Percentiles rank a stretch among this genome's conserved stretches.
Conservation (phyloP, 2,329 filamentous ascomycete genomes). For the Emergomyces pasteurianus region DNA sequence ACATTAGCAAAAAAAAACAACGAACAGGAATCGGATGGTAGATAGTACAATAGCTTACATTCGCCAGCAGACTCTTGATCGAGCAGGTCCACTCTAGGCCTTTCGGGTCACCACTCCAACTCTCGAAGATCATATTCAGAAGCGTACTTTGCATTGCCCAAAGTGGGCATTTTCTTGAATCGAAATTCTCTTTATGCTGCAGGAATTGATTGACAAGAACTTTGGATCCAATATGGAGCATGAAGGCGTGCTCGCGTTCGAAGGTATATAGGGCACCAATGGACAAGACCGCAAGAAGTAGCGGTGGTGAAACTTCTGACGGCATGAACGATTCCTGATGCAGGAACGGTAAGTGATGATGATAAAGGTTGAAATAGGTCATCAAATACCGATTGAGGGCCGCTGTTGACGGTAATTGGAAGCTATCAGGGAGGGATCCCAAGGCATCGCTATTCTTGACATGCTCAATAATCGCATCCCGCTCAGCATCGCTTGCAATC, state of each 20-base stretch:
- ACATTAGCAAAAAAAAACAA: conserved; percentile 10
- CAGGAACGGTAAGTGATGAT: conserved; percentile 90
- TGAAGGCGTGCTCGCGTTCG: conserved; percentile 92
- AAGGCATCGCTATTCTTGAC: conserved; percentile 72
- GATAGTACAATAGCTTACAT: conserved; percentile 36
- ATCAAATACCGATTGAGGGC: conserved; percentile 85
- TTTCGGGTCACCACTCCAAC: conserved; percentile 97
- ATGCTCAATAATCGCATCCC: conserved; percentile 72
- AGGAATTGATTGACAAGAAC: conserved; percentile 93
- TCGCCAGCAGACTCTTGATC: conserved; percentile 93
- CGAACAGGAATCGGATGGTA: background rate
- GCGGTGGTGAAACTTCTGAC: conserved; percentile 63
- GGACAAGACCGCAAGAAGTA: conserved; percentile 80
- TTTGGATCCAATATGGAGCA: conserved; percentile 95
- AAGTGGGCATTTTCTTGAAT: conserved; percentile 88
- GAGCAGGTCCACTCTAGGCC: conserved; percentile 98
- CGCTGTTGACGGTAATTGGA: conserved; percentile 69
- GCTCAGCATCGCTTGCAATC: conserved; percentile 71
- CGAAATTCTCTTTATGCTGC: conserved; percentile 97
- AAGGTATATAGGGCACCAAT: conserved; percentile 96
- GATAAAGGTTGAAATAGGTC: conserved; percentile 94
- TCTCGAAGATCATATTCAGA: conserved; percentile 97
- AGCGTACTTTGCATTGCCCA: conserved; percentile 98
- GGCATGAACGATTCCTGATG: conserved; percentile 86
- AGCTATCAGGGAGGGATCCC: conserved; percentile 72